These are phyloP conservation scores for Umbelopsis sp. DNA, from an alignment of 192 early-diverging fungal species.

Conservation along the genomic window DNA sequence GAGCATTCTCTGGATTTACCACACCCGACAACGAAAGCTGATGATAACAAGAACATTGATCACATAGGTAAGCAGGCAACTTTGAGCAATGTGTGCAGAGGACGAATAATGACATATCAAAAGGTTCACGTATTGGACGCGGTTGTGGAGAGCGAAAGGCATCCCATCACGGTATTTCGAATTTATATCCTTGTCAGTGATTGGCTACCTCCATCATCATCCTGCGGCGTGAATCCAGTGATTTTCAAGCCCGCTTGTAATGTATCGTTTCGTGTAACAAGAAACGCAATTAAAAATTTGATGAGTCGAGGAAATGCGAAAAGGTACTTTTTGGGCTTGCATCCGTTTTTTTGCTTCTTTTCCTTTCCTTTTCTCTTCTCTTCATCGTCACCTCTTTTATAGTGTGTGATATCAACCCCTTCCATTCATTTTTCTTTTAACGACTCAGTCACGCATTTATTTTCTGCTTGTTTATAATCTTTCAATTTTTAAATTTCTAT, in stretches of 20 bases:
- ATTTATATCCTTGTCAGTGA: not conserved
- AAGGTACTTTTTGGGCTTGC: slow-evolving; percentile 11
- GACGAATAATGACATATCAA: too few species aligned
- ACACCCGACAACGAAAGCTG: too few species aligned
- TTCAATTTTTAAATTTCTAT: not conserved
- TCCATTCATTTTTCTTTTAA: slow-evolving; percentile 20
- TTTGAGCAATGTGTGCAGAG: not conserved
- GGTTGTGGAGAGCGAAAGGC: not conserved
- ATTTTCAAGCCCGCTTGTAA: slow-evolving; percentile 4
- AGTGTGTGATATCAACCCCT: slow-evolving; percentile 11
- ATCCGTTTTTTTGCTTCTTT: slow-evolving; percentile 12
- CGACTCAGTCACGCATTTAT: not conserved
- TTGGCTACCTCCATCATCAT: not conserved
- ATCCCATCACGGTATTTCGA: not conserved
- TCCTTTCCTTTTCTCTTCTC: slow-evolving; percentile 12
- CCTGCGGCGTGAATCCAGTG: slow-evolving; percentile 1
- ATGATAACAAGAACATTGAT: too few species aligned
- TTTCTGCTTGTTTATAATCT: not conserved
- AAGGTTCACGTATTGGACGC: not conserved
- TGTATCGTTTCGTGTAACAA: slow-evolving; percentile 15
- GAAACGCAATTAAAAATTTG: slow-evolving; percentile 18
- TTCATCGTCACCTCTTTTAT: slow-evolving; percentile 15
- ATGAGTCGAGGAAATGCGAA: slow-evolving; percentile 14
- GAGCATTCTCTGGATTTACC: too few species aligned
- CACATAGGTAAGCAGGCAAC: not conserved